Percentiles rank a stretch among this genome's conserved stretches.
Conservation (phyloP, 176 grass and related monocot genomes). For the Canna indica region DNA sequence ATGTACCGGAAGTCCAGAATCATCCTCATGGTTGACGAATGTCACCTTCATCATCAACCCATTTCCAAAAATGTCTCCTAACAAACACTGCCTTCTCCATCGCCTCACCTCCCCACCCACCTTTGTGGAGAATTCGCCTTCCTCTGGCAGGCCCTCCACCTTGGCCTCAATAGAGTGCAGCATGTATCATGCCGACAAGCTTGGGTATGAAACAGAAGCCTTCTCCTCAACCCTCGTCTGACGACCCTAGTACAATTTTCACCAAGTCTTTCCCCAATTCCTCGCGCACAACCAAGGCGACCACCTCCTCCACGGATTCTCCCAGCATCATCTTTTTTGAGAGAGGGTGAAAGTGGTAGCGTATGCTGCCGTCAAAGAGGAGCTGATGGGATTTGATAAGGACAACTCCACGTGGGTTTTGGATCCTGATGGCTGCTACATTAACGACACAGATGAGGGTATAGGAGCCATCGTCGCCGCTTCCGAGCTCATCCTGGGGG, state of each 20-base stretch:
- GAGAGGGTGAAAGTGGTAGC: conserved; percentile 39
- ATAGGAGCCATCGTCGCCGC: neutral
- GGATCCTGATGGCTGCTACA: conserved; percentile 56
- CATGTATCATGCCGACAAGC: conserved; percentile 55
- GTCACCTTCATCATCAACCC: conserved; percentile 19
- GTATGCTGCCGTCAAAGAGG: conserved; percentile 62
- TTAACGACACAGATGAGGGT: conserved; percentile 51
- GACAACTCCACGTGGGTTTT: conserved; percentile 38
- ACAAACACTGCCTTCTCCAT: conserved; percentile 35
- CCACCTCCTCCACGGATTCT: conserved; percentile 53
- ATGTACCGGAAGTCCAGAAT: neutral
- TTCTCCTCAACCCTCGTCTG: conserved; percentile 58
- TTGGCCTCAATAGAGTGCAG: conserved; percentile 64
- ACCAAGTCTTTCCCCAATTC: conserved; percentile 58
- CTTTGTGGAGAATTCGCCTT: conserved; percentile 73
- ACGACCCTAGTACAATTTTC: conserved; percentile 25
- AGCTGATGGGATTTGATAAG: conserved; percentile 73
- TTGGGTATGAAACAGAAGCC: conserved; percentile 57
- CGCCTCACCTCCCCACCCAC: conserved; percentile 61
- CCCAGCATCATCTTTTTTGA: conserved; percentile 86
- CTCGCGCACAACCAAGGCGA: conserved; percentile 43
- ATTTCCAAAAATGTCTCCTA: conserved; percentile 43
- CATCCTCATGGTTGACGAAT: neutral
- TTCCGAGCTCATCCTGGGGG: neutral
- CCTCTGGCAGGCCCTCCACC: conserved; percentile 47